phyloP scores from a whole-genome alignment of 2,329 filamentous ascomycete species.

The Aureobasidium melanogenum region DNA sequence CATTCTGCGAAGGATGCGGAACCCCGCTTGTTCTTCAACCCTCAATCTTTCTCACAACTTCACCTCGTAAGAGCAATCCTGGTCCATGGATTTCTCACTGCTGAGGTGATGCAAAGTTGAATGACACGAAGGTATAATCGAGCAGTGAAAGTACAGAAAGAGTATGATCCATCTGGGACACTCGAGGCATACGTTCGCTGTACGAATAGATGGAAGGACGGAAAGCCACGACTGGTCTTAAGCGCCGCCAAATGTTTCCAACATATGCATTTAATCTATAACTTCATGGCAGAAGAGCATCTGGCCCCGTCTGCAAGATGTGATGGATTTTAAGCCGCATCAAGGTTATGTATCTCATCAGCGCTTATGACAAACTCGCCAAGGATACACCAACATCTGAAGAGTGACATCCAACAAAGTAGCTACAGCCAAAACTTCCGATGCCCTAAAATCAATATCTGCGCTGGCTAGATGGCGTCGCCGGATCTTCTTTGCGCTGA shows the following conservation, averaged over 20 bases:
- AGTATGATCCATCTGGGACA: neutral
- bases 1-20: neutral
- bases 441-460: no score
- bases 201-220: neutral
- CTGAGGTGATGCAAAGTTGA: neutral
- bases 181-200: neutral
- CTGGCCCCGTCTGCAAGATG: constrained; percentile 4
- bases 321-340: neutral
- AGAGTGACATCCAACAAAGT: neutral
- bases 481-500: neutral
- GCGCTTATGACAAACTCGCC: neutral
- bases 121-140: no score
- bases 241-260: constrained; percentile 1
- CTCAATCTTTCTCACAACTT: neutral
- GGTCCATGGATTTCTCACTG: neutral
- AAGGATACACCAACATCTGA: neutral
- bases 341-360: neutral
- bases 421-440: neutral
- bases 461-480: neutral
- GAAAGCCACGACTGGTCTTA: neutral
- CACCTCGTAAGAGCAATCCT: neutral
- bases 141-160: neutral
- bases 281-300: neutral
- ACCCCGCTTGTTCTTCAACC: constrained; percentile 1
- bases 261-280: neutral